Percentiles rank a stretch among this genome's conserved stretches.
These are phyloP conservation scores for Oryza glumipatula DNA, from an alignment of 176 grass and related monocot species.

Conservation along the genomic window DNA sequence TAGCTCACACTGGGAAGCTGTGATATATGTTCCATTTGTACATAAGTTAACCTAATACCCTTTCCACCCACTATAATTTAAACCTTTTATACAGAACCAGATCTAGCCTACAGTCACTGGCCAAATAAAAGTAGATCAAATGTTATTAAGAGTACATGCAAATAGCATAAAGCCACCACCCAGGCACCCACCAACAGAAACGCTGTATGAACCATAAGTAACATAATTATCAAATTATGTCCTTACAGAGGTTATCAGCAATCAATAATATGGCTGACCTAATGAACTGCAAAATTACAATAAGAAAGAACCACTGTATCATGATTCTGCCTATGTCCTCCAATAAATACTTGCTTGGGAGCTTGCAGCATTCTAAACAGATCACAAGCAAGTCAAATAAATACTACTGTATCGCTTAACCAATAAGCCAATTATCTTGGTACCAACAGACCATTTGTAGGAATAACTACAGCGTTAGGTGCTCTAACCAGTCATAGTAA, in stretches of 20 bases:
- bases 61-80: neutral
- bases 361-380: slow-evolving; percentile 11
- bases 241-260: neutral
- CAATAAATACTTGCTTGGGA: slow-evolving; percentile 10
- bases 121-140: neutral
- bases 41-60: neutral
- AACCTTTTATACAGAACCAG: neutral
- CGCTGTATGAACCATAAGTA: neutral
- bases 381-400: neutral
- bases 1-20: neutral
- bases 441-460: neutral
- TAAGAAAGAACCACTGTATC: neutral
- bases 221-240: no score
- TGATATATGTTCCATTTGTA: neutral
- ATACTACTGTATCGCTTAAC: neutral
- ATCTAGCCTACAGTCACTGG: neutral
- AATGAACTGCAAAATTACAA: neutral
- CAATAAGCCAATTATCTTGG: neutral
- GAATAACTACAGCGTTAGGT: neutral
- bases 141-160: neutral
- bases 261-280: neutral
- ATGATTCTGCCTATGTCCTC: neutral
- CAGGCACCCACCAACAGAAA: neutral
- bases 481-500: neutral
- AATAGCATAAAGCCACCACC: slow-evolving; percentile 1